Percentiles rank a stretch among this genome's conserved stretches.
phyloP scores from a whole-genome alignment of 2,329 filamentous ascomycete genomes.

The Apiospora hydei region DNA sequence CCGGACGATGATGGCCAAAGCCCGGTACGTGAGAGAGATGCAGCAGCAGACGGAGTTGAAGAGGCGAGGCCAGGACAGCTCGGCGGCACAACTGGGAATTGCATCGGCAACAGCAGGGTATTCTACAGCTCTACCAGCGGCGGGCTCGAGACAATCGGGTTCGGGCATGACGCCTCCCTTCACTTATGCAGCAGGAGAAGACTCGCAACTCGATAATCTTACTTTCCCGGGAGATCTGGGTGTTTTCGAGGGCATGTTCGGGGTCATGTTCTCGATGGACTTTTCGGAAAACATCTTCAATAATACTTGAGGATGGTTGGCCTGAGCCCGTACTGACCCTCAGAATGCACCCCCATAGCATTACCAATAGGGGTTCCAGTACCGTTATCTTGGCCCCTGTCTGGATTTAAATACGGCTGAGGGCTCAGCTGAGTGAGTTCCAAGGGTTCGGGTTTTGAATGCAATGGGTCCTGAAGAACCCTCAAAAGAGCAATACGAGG shows the following conservation, averaged over 20 bases:
- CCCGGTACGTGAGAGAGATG: slow-evolving; percentile 30
- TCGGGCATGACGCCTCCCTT: not conserved
- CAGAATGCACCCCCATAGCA: no score
- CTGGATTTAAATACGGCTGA: not conserved
- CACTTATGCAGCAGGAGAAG: not conserved
- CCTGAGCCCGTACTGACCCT: no score
- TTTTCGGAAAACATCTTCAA: slow-evolving; percentile 4
- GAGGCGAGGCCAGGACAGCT: not conserved
- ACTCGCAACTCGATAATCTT: not conserved
- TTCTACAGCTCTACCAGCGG: not conserved
- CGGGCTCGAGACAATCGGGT: not conserved
- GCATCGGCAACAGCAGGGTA: not conserved
- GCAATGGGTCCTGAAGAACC: not conserved
- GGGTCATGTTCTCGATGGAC: not conserved
- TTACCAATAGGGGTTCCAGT: not conserved
- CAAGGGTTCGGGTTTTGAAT: no score
- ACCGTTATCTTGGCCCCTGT: not conserved
- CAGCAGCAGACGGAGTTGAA: slow-evolving; percentile 25
- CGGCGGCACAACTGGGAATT: not conserved
- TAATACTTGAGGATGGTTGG: not conserved
- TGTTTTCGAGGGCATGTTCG: slow-evolving; percentile 4
- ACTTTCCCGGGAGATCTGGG: not conserved
- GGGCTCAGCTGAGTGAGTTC: not conserved
- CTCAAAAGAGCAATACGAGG: not conserved
- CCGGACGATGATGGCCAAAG: slow-evolving; percentile 30